Base-by-base conservation (phyloP, 2,329 filamentous ascomycete species). In the Aspergillus udagawae region DNA sequence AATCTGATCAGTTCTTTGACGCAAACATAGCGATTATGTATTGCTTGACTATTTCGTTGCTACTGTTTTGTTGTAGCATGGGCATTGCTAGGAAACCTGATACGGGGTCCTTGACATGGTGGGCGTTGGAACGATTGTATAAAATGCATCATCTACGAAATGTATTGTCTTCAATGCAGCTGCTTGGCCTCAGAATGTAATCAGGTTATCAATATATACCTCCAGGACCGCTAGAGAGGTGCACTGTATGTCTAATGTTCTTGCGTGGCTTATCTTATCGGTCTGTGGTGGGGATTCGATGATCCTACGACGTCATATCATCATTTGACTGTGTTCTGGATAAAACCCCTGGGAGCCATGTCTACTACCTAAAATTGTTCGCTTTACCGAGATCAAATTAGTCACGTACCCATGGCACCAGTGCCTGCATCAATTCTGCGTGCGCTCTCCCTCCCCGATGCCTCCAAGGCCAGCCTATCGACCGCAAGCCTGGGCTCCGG, bases 1-100 rank as follows among this genome's bases (percentile, higher is more conserved):
- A 87, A 87, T 77, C 86, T 92, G 73, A 83, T 94, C 75, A 85
- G 67, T 53, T 57, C 62, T 25, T 57, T 66, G 54, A 63, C 61
- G 23, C 56, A 58, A 56, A 49, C 61, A 60, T 63, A 65, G 59
- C 61, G 57, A 51, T 58, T 54, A 14, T 52, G 41, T 23, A 44
- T 47, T 25, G 27, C 44, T 54, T 54, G 53, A 38, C 54, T 49
- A 14, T 53, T 51, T 50, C 12, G 48, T 17, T 35, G 29, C 42
- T 14, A 44, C 29, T 53, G 42, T 53, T 27, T 55, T 10, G 42
- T 32, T 47, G 21, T 29, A 51, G 47, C 44, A 51, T 52, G 32
- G 49, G 53, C 38, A 55, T 45, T 35, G 20, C 10, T 21, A 41
- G 51, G 32, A n/a, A 21, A 51, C 20, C 23, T 32, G 27, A 42